These are phyloP conservation scores for Epithele typhae DNA, from an alignment of 768 basidiomycete species.

Conservation along the genomic window DNA sequence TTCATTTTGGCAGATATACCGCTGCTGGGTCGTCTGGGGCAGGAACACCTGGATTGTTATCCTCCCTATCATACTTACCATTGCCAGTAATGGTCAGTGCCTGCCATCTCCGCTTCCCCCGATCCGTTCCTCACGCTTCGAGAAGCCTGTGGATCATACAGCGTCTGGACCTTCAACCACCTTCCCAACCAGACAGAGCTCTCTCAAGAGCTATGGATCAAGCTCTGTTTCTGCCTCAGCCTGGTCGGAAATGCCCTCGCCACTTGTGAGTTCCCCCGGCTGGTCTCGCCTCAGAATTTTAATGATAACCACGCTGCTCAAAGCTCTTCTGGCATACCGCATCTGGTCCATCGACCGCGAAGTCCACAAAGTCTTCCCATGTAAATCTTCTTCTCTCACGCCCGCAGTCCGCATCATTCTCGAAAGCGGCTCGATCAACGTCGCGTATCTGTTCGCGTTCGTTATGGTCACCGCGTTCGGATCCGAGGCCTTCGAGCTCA, in stretches of 20 bases:
- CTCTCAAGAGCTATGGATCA: conserved; percentile 5
- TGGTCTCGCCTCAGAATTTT: background rate
- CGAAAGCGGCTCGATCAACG: conserved; percentile 14
- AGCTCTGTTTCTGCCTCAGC: conserved; percentile 1
- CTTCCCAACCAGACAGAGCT: background rate
- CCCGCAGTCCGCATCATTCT: conserved; percentile 10
- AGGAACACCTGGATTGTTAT: conserved; percentile 7
- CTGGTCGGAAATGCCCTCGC: conserved; percentile 4
- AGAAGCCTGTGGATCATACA: conserved; percentile 1
- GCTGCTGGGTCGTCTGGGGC: conserved; percentile 12
- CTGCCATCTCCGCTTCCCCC: too few relatives aligned
- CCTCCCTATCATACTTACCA: background rate
- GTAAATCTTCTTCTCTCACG: background rate
- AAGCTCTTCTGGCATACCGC: conserved; percentile 6
- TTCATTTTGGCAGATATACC: conserved; percentile 2
- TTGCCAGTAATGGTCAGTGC: conserved; percentile 3
- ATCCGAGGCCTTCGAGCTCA: conserved; percentile 9
- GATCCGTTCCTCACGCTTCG: background rate
- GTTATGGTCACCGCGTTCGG: conserved; percentile 3
- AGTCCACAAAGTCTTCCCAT: background rate
- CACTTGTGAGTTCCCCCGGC: conserved; percentile 1
- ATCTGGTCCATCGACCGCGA: background rate
- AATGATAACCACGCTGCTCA: background rate
- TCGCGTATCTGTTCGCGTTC: conserved; percentile 12
- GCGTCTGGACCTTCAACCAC: conserved; percentile 4